Percentiles rank a stretch among this genome's conserved stretches.
Conservation (phyloP, 352 stramenopile genomes). For the Sclerospora graminicola region DNA sequence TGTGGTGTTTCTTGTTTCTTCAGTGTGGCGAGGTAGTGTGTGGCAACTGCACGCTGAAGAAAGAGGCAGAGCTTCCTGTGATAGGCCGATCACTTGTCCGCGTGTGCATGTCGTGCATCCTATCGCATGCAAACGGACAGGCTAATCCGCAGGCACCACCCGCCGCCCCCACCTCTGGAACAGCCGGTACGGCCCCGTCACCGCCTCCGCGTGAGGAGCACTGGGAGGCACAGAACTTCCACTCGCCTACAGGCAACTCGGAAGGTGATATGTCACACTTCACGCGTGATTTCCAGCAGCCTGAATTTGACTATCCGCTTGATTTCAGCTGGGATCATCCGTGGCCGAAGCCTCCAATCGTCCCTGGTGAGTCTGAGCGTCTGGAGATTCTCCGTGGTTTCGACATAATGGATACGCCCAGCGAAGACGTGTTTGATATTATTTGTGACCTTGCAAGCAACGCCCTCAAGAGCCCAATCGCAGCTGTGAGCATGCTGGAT, state of each 20-base stretch:
- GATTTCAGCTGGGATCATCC: slow-evolving; percentile 85
- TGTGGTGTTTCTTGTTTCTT: neutral
- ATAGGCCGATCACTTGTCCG: slow-evolving; percentile 77
- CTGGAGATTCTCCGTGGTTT: slow-evolving; percentile 74
- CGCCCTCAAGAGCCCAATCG: slow-evolving; percentile 79
- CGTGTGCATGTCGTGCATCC: slow-evolving; percentile 86
- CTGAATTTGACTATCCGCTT: slow-evolving; percentile 78
- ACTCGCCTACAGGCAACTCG: slow-evolving; percentile 71
- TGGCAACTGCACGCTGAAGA: slow-evolving; percentile 82
- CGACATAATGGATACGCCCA: slow-evolving; percentile 82
- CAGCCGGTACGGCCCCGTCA: slow-evolving; percentile 26
- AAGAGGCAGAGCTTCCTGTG: slow-evolving; percentile 75
- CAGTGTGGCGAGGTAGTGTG: slow-evolving; percentile 84
- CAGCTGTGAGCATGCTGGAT: slow-evolving; percentile 73
- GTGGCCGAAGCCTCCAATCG: slow-evolving; percentile 76
- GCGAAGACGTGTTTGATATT: slow-evolving; percentile 83
- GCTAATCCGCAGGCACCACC: slow-evolving; percentile 59
- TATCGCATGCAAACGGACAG: slow-evolving; percentile 73
- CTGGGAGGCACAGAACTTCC: slow-evolving; percentile 76
- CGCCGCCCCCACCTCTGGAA: slow-evolving; percentile 26
- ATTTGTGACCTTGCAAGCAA: slow-evolving; percentile 83
- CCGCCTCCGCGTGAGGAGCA: slow-evolving; percentile 35
- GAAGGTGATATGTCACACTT: slow-evolving; percentile 69
- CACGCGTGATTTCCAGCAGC: slow-evolving; percentile 66
- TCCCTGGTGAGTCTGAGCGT: slow-evolving; percentile 54